Percentiles rank a stretch among this genome's conserved stretches.
Evolutionary conservation across 164 flowering plant genomes (phyloP).

Genomic region (Vitis rupestris): DNA sequence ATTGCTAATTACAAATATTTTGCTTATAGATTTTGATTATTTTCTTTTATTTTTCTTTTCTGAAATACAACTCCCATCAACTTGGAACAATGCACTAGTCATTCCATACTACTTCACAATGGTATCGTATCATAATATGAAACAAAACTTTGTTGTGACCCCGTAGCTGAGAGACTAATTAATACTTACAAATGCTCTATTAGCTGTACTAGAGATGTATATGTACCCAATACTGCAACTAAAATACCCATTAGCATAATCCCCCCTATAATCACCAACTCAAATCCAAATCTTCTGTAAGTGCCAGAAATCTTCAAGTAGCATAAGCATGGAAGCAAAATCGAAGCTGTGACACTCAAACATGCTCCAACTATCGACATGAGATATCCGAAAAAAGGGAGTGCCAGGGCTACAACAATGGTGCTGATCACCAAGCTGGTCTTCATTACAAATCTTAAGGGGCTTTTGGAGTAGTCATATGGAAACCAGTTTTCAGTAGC

Average conservation of each 20-base stretch:
- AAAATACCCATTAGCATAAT: conserved; percentile 3
- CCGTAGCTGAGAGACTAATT: too few relatives aligned
- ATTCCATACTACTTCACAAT: too few relatives aligned
- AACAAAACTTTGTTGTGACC: too few relatives aligned
- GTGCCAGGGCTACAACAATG: conserved; percentile 7
- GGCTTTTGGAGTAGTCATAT: background rate
- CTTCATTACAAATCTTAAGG: background rate
- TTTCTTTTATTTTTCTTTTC: too few relatives aligned
- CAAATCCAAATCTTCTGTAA: background rate
- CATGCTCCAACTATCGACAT: conserved; percentile 25
- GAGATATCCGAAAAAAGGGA: conserved; percentile 17
- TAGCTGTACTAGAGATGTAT: background rate
- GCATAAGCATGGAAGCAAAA: conserved; percentile 19
- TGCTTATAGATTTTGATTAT: too few relatives aligned
- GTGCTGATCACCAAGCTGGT: conserved; percentile 15
- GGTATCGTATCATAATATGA: too few relatives aligned
- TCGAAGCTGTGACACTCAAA: conserved; percentile 12
- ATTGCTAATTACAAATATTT: too few relatives aligned
- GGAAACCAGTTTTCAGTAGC: conserved; percentile 11
- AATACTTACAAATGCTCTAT: too few relatives aligned
- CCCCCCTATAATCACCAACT: background rate
- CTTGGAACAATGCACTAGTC: too few relatives aligned
- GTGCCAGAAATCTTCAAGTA: conserved; percentile 22
- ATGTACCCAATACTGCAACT: conserved; percentile 14
- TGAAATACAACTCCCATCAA: too few relatives aligned